phyloP scores from a whole-genome alignment of 2,329 filamentous ascomycete genomes.

The Hypoxylon sp. region DNA sequence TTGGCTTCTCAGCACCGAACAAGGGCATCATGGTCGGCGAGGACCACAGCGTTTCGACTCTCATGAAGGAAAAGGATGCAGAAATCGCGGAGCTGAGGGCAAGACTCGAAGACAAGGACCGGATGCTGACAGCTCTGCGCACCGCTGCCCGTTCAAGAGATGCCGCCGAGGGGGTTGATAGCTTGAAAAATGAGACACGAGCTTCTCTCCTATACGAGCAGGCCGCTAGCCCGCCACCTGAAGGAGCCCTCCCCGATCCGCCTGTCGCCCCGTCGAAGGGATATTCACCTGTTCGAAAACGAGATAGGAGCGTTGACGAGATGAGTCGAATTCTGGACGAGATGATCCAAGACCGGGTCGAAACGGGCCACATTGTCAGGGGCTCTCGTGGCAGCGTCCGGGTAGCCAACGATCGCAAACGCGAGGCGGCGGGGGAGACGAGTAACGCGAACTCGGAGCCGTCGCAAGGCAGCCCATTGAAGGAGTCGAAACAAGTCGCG shows the following conservation, averaged over 20 bases:
- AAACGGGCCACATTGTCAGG: conserved; percentile 75
- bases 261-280: conserved; percentile 42
- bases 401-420: conserved; percentile 57
- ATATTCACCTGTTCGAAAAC: conserved; percentile 54
- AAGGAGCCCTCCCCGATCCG: conserved; percentile 44
- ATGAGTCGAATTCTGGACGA: conserved; percentile 94
- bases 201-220: conserved; percentile 45
- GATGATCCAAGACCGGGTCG: conserved; percentile 91
- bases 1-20: conserved; percentile 69
- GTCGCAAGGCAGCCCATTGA: conserved; percentile 48
- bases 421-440: conserved; percentile 47
- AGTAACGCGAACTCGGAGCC: conserved; percentile 49
- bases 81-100: conserved; percentile 93
- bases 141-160: conserved; percentile 87
- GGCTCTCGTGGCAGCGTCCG: conserved; percentile 72
- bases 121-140: conserved; percentile 87
- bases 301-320: conserved; percentile 80
- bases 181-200: conserved; percentile 42
- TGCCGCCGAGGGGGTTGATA: conserved; percentile 67
- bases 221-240: conserved; percentile 46
- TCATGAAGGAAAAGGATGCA: conserved; percentile 86
- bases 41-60: conserved; percentile 74
- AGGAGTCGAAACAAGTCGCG: conserved; percentile 38
- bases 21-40: conserved; percentile 76
- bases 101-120: conserved; percentile 91